Evolutionary conservation across 805 yeast species (phyloP), one percentile per base, ranked within the genome.

Genomic region (Candida hungchunana): DNA sequence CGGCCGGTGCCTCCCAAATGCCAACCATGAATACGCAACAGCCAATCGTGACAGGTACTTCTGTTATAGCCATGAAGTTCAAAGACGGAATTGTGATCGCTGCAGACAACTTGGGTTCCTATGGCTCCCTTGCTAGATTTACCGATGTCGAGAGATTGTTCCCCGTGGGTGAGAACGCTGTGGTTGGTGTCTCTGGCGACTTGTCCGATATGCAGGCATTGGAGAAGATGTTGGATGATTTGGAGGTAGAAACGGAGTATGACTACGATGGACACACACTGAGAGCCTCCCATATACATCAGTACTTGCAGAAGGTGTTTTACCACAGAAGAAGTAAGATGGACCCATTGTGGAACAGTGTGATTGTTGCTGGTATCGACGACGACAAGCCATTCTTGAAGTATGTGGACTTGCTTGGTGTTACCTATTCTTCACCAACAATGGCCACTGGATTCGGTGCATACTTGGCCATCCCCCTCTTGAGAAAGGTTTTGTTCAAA

Each of bases 401-500:
- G 48, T 89, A 85, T 56, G 95, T 88, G 30, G 96, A 93, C 59
- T 67, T 93, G 42, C 72, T 89, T 42, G 99, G 99, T 33, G 96
- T 88, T 18, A 75, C 95, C 3, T 93, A 85, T 61, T 72, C 85
- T 4, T 73, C 97, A 0, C 93, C 95, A 20, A 71, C 95, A 3
- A 66, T 93, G 39, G 96, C 97, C 30, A 89, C 97, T 4, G 99
- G 99, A 1, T 90, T 88, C 59, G 99, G 98, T 40, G 82, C 94
- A 9, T 89, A 93, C 61, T 71, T 93, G 61, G 99, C 98, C 4
- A 64, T 88, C 29, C 99, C 99, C 18, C 64, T 93, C 51, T 71
- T 93, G 58, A 80, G 99, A 66, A 79, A 83, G 58, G 73, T 81
- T 40, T 85, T 83, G 23, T 95, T 87, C 40, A 64, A 68, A 27